Evolutionary conservation across 306 rosid species (phyloP), one percentile per base, ranked within the genome.

Genomic region (Hippophae rhamnoides): DNA sequence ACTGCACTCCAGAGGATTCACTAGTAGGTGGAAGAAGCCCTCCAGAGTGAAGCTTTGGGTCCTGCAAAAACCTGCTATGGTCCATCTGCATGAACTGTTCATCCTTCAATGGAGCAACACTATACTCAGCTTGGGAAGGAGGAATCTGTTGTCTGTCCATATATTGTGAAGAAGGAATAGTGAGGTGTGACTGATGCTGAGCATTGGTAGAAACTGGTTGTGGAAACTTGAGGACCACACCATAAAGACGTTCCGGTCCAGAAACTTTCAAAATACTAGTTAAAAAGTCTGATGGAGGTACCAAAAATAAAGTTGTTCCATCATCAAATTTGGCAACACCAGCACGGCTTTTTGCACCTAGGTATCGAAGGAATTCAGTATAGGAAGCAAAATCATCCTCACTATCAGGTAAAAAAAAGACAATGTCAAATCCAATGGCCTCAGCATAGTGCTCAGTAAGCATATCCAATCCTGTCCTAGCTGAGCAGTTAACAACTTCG

Each of bases 321-420:
- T 86, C 93, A 62, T 65, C 86, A 76, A 89, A 89, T 69, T 93
- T 93, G 38, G 99, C 99, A 70, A 93, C 99, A 73, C 99, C 99
- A 62, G 99, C 99, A 53, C 99, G 97, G 65, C 79, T 71, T 79
- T 93, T 93, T 13, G 84, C 97, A 65, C 95, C 82, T 12, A 93
- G 75, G 58, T 93, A 93, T 64, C 86, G 90, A 46, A 93, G 90
- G 76, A 93, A 93, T 76, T 93, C 99, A 31, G 99, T 93, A 70
- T 89, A 93, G 14, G 99, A 89, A n/a, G 97, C 95, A 81, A 93
- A 93, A 79, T 93, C 99, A 41, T 82, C 90, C 77, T 86, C 95
- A 10, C 99, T 89, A 72, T 93, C 97, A 5, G 99, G 99, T 62
- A 93, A 78, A 83, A 93, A 93, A 83, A 93, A 93, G 56, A 93